These are phyloP conservation scores for Protomyces pachydermus DNA, from an alignment of 1,139 yeast genomes.

Conservation along the genomic window DNA sequence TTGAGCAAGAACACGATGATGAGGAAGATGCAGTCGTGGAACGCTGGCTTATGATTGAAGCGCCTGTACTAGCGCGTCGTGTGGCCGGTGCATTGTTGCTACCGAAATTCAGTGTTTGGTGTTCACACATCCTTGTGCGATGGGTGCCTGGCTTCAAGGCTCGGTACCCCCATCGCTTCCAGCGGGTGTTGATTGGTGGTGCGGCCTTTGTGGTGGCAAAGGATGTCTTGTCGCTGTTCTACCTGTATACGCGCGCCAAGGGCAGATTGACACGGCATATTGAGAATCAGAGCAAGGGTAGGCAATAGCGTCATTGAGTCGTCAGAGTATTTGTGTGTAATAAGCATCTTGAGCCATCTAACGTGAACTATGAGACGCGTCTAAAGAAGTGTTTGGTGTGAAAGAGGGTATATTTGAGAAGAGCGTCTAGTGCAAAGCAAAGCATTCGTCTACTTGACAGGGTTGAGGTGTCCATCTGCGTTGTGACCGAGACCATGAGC, in stretches of 20 bases:
- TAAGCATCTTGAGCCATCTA: too few species aligned
- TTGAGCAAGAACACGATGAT: not conserved
- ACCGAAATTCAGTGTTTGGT: slow-evolving; percentile 14
- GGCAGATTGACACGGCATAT: slow-evolving; percentile 22
- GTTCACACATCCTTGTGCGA: slow-evolving; percentile 1
- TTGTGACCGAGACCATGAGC: slow-evolving; percentile 52
- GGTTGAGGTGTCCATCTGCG: slow-evolving; percentile 22
- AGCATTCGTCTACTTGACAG: not conserved
- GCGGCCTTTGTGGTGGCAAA: slow-evolving; percentile 12
- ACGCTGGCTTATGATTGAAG: slow-evolving; percentile 25
- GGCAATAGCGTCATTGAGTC: not conserved
- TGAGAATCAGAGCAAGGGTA: not conserved
- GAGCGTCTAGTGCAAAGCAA: not conserved
- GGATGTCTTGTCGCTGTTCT: slow-evolving; percentile 16
- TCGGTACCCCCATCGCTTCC: slow-evolving; percentile 21
- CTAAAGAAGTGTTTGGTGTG: not conserved
- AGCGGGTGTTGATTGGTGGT: slow-evolving; percentile 18
- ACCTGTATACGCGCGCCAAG: slow-evolving; percentile 22
- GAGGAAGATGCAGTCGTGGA: slow-evolving; percentile 21
- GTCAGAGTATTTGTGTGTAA: too few species aligned
- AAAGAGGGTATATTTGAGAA: not conserved
- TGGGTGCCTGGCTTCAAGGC: slow-evolving; percentile 1
- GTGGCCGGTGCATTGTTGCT: slow-evolving; percentile 25
- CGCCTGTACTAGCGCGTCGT: slow-evolving; percentile 21
- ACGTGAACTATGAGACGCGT: too few species aligned